Conservation (phyloP, 2,329 filamentous ascomycete species). For the Aspergillus fijiensis region DNA sequence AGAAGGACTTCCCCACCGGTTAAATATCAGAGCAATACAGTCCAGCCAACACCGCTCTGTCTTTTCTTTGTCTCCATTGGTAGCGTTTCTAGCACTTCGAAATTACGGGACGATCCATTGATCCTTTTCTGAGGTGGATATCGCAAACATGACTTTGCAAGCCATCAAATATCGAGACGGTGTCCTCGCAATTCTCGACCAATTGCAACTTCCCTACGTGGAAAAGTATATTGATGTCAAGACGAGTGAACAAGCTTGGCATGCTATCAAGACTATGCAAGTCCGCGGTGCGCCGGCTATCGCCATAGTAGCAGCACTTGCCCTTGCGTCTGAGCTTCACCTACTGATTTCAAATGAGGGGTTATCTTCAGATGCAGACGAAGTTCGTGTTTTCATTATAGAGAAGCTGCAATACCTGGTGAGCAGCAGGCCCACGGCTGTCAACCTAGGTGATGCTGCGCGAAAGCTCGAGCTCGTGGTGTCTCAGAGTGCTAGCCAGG, state of each 20-base stretch:
- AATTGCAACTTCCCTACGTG: slow-evolving; percentile 61
- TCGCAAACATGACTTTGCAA: slow-evolving; percentile 52
- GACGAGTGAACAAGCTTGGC: slow-evolving; percentile 61
- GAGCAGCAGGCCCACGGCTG: slow-evolving; percentile 86
- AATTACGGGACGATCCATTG: no score
- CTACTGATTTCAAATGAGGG: slow-evolving; percentile 40
- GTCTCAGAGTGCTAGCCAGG: slow-evolving; percentile 41
- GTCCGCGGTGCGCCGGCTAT: slow-evolving; percentile 83
- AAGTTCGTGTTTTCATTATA: slow-evolving; percentile 67
- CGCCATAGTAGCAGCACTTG: slow-evolving; percentile 91
- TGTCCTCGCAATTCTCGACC: slow-evolving; percentile 61
- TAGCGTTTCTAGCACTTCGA: no score
- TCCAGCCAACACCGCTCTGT: no score
- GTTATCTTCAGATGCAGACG: slow-evolving; percentile 55
- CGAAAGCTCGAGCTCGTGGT: slow-evolving; percentile 70
- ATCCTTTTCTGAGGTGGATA: background rate
- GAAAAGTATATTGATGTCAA: slow-evolving; percentile 57
- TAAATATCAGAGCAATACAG: no score
- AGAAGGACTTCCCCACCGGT: no score
- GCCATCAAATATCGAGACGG: slow-evolving; percentile 61
- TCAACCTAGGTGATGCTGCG: slow-evolving; percentile 90
- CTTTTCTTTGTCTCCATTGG: no score
- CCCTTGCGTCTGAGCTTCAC: slow-evolving; percentile 79
- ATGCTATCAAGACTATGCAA: slow-evolving; percentile 66
- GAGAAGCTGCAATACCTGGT: slow-evolving; percentile 82